Conservation (phyloP, 1,139 yeast genomes). For the Diutina neorugosa region DNA sequence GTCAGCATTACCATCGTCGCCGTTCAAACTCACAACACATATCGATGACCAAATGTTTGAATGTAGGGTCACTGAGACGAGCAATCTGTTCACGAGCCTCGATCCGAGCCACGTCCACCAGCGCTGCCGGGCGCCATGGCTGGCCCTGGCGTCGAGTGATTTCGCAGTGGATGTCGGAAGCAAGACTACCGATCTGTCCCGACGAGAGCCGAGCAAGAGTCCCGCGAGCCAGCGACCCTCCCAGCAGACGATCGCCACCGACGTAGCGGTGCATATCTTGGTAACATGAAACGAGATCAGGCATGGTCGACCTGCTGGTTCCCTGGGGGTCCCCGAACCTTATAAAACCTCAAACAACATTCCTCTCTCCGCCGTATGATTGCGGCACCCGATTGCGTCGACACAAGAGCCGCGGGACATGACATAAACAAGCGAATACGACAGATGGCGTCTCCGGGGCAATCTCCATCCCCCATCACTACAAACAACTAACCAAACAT, state of each 20-base stretch:
- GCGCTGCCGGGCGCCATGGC: background rate
- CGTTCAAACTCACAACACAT: slow-evolving; percentile 1
- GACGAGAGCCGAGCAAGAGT: background rate
- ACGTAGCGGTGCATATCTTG: background rate
- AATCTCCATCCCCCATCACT: too few relatives aligned
- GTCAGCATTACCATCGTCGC: background rate
- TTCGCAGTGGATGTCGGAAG: background rate
- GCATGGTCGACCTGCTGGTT: too few relatives aligned
- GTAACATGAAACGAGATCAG: background rate
- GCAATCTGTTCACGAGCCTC: background rate
- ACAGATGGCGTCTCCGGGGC: background rate
- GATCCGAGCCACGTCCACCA: background rate
- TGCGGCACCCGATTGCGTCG: background rate
- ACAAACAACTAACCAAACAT: too few relatives aligned
- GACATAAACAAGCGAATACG: background rate
- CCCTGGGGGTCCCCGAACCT: too few relatives aligned
- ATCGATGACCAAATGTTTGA: background rate
- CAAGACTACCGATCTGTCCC: background rate
- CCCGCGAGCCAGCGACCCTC: background rate
- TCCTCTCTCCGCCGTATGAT: background rate
- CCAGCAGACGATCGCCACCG: background rate
- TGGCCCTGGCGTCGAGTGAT: background rate
- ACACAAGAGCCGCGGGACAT: background rate
- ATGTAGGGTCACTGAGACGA: background rate
- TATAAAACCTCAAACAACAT: too few relatives aligned